Percentiles rank a stretch among this genome's conserved stretches.
These are phyloP conservation scores for Tulasnella sp. DNA, from an alignment of 768 basidiomycete species.

Conservation along the genomic window DNA sequence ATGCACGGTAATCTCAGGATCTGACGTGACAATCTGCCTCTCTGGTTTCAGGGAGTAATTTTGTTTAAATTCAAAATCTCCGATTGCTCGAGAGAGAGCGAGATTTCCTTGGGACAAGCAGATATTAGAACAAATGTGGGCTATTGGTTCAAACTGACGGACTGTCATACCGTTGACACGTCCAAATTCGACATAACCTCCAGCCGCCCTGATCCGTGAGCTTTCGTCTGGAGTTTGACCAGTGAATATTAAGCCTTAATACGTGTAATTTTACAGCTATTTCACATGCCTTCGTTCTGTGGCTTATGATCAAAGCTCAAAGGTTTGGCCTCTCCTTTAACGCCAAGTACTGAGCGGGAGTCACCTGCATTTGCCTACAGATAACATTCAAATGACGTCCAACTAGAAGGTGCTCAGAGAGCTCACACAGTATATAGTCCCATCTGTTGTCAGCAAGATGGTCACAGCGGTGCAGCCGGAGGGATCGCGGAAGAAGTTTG, in stretches of 20 bases:
- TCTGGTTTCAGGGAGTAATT: constrained; percentile 71
- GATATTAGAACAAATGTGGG: background rate
- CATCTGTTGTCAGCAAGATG: constrained; percentile 66
- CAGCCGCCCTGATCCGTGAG: constrained; percentile 75
- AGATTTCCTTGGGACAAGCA: constrained; percentile 60
- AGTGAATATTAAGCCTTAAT: constrained; percentile 15
- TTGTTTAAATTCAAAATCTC: constrained; percentile 99
- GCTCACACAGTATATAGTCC: constrained; percentile 69
- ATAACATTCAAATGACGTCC: background rate
- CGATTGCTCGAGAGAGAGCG: constrained; percentile 86
- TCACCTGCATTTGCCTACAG: constrained; percentile 93
- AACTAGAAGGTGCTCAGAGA: background rate
- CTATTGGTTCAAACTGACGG: constrained; percentile 18
- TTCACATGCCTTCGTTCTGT: constrained; percentile 57
- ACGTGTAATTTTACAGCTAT: background rate
- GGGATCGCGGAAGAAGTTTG: constrained; percentile 77
- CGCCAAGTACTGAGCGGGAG: constrained; percentile 77
- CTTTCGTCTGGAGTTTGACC: constrained; percentile 50
- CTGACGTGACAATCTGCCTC: constrained; percentile 85
- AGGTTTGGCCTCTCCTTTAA: constrained; percentile 77
- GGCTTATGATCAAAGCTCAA: constrained; percentile 96
- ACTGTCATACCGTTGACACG: constrained; percentile 74
- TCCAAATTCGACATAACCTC: constrained; percentile 92
- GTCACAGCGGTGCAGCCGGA: constrained; percentile 96
- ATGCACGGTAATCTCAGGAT: constrained; percentile 84